phyloP scores from a whole-genome alignment of 2,329 filamentous ascomycete species.

The Talaromyces funiculosus region DNA sequence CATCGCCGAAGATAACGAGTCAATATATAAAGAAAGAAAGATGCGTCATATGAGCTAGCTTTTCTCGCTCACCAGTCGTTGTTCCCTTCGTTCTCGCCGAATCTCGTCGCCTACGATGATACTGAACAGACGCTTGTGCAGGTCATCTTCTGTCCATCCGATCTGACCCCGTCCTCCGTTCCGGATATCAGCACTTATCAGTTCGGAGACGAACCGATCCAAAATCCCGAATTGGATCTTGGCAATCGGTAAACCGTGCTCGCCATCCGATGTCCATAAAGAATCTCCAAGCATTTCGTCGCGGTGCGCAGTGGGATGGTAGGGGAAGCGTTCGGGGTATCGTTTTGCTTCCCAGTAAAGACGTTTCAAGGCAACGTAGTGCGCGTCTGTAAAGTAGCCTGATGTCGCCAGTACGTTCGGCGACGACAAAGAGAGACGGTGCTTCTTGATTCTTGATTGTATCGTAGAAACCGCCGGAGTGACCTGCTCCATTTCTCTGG shows the following conservation, averaged over 20 bases:
- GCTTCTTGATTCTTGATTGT: conserved; percentile 4
- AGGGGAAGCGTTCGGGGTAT: conserved; percentile 34
- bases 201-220: conserved; percentile 35
- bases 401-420: conserved; percentile 26
- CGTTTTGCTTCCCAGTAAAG: conserved; percentile 36
- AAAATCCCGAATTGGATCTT: conserved; percentile 39
- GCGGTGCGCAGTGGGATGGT: conserved; percentile 30
- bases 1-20: background rate
- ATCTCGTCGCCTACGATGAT: conserved; percentile 45
- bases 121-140: conserved; percentile 41
- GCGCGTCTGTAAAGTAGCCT: conserved; percentile 39
- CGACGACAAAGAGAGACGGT: background rate
- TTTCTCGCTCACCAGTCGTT: conserved; percentile 3
- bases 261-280: conserved; percentile 39
- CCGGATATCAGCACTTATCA: conserved; percentile 29
- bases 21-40: background rate
- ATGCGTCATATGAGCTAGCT: background rate
- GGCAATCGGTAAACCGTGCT: conserved; percentile 36
- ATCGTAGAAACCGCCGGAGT: background rate
- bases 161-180: conserved; percentile 33
- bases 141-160: conserved; percentile 41
- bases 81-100: conserved; percentile 34
- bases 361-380: conserved; percentile 35
- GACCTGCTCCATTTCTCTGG: background rate
- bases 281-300: conserved; percentile 37